Percentiles rank a stretch among this genome's conserved stretches.
Evolutionary conservation across 1,284 basidiomycete genomes (phyloP).

Genomic region (Ustilago nuda): DNA sequence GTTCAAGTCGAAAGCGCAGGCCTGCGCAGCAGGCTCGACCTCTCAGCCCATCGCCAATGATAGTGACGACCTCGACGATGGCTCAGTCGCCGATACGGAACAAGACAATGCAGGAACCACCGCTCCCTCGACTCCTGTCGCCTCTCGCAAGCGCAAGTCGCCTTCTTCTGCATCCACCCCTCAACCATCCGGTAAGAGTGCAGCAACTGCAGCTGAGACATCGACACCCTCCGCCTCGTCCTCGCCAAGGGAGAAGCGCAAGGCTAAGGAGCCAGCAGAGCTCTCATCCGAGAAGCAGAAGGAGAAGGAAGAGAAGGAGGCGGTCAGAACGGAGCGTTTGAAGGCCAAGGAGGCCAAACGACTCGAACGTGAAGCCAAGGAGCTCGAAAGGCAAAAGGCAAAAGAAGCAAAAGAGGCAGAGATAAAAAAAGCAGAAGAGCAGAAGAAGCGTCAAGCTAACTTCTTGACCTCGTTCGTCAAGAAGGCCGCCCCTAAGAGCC

Average conservation of each 20-base stretch:
- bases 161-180: slow-evolving; percentile 35
- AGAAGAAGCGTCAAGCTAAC: slow-evolving; percentile 51
- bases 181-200: slow-evolving; percentile 21
- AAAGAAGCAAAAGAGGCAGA: slow-evolving; percentile 62
- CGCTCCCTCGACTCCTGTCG: slow-evolving; percentile 27
- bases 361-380: slow-evolving; percentile 49
- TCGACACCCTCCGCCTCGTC: slow-evolving; percentile 29
- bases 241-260: slow-evolving; percentile 52
- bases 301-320: slow-evolving; percentile 71
- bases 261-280: slow-evolving; percentile 42
- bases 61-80: slow-evolving; percentile 30
- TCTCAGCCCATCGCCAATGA: slow-evolving; percentile 40
- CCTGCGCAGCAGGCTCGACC: slow-evolving; percentile 10
- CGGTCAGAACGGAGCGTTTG: slow-evolving; percentile 68
- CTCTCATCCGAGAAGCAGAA: slow-evolving; percentile 51
- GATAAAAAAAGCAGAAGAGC: slow-evolving; percentile 72
- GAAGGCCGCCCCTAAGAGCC: slow-evolving; percentile 43
- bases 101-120: slow-evolving; percentile 1
- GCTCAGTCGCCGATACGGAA: slow-evolving; percentile 37
- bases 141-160: slow-evolving; percentile 33
- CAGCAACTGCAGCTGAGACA: slow-evolving; percentile 18
- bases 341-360: slow-evolving; percentile 51
- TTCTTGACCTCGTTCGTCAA: slow-evolving; percentile 64
- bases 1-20: not conserved
- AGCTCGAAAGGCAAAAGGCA: slow-evolving; percentile 66